These are phyloP conservation scores for Neurospora terricola DNA, from an alignment of 495 filamentous ascomycete genomes.

Conservation along the genomic window DNA sequence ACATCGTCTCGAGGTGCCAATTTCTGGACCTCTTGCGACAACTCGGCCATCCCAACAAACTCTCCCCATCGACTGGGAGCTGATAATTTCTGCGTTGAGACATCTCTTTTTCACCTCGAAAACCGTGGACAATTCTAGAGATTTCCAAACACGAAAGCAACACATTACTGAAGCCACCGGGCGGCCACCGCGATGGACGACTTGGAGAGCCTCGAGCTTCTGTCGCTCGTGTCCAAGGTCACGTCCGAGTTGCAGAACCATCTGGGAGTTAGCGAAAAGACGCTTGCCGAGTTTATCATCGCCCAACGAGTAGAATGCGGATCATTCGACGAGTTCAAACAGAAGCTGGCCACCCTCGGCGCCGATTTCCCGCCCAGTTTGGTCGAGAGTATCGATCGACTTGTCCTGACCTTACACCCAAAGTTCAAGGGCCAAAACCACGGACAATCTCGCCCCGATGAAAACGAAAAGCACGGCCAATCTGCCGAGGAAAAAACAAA, in stretches of 20 bases:
- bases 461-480: slow-evolving; percentile 29
- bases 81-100: background rate
- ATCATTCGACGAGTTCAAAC: slow-evolving; percentile 56
- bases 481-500: slow-evolving; percentile 54
- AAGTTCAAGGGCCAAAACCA: slow-evolving; percentile 51
- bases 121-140: background rate
- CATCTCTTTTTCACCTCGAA: background rate
- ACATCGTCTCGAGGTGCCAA: background rate
- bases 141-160: background rate
- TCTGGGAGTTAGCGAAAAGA: slow-evolving; percentile 86
- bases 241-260: slow-evolving; percentile 92
- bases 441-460: slow-evolving; percentile 30
- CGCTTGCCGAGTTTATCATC: slow-evolving; percentile 90
- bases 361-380: slow-evolving; percentile 85
- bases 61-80: background rate
- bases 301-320: slow-evolving; percentile 72
- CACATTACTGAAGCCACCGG: background rate
- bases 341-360: slow-evolving; percentile 57
- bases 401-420: slow-evolving; percentile 85
- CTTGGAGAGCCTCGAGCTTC: slow-evolving; percentile 77
- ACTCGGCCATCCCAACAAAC: background rate
- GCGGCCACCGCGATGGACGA: slow-evolving; percentile 62
- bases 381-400: slow-evolving; percentile 80
- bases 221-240: slow-evolving; percentile 90
- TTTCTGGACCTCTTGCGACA: background rate